phyloP scores from a whole-genome alignment of 352 stramenopile species.

The Phytopythium vexans region DNA sequence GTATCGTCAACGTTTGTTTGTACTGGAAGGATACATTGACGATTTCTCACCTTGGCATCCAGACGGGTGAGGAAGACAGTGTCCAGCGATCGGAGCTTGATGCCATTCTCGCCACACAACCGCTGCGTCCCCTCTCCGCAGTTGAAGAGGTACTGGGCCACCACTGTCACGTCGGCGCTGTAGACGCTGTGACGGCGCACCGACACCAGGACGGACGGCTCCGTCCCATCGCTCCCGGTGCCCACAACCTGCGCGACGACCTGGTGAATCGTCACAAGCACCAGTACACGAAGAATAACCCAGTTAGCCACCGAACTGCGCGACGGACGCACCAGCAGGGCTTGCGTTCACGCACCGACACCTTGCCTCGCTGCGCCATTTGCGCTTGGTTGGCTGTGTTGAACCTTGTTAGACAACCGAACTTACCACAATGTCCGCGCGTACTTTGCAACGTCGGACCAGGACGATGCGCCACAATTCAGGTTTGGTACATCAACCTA shows the following conservation, averaged over 20 bases:
- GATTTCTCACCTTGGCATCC: slow-evolving; percentile 33
- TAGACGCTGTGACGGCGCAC: slow-evolving; percentile 65
- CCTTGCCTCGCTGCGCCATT: no score
- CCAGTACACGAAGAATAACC: no score
- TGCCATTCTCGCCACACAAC: slow-evolving; percentile 61
- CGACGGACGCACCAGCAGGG: no score
- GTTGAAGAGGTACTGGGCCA: slow-evolving; percentile 71
- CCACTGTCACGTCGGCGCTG: slow-evolving; percentile 52
- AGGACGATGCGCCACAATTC: no score
- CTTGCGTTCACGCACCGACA: no score
- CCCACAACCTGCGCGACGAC: slow-evolving; percentile 59
- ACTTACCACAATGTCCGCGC: no score
- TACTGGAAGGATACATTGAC: neutral
- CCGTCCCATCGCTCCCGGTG: slow-evolving; percentile 59
- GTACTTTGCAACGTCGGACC: no score
- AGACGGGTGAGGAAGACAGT: slow-evolving; percentile 71
- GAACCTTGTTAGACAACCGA: no score
- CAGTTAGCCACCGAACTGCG: no score
- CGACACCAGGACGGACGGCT: slow-evolving; percentile 63
- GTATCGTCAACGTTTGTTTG: neutral
- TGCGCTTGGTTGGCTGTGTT: no score
- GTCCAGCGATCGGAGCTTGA: slow-evolving; percentile 68
- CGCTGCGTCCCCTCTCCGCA: slow-evolving; percentile 68
- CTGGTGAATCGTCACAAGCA: slow-evolving; percentile 8
- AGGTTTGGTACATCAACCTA: no score